Conservation (phyloP, 805 yeast species). For the Babjeviella inositovora region DNA sequence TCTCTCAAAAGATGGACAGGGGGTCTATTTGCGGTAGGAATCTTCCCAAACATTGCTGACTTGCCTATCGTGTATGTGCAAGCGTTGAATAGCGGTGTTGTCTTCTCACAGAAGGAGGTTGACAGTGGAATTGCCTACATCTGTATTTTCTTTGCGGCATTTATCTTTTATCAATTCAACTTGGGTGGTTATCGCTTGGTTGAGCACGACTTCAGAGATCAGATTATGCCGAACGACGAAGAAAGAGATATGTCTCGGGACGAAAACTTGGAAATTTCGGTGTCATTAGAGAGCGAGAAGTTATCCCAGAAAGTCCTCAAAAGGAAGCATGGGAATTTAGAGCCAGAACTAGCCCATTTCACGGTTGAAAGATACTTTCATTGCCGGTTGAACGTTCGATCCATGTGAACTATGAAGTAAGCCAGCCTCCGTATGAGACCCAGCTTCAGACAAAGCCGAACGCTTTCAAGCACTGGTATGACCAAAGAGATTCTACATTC, state of each 20-base stretch:
- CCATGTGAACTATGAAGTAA: too few relatives aligned
- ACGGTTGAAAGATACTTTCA: too few relatives aligned
- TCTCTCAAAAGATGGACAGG: slow-evolving; percentile 66
- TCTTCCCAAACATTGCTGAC: slow-evolving; percentile 69
- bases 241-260: slow-evolving; percentile 9
- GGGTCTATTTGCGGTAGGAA: slow-evolving; percentile 56
- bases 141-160: slow-evolving; percentile 59
- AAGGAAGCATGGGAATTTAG: too few relatives aligned
- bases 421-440: too few relatives aligned
- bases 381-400: too few relatives aligned
- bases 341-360: too few relatives aligned
- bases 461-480: too few relatives aligned
- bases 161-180: slow-evolving; percentile 54
- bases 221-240: slow-evolving; percentile 5
- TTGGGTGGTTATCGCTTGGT: slow-evolving; percentile 60
- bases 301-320: too few relatives aligned
- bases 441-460: too few relatives aligned
- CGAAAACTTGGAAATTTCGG: too few relatives aligned
- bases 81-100: slow-evolving; percentile 48
- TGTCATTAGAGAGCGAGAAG: too few relatives aligned
- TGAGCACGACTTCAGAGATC: slow-evolving; percentile 46
- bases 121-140: slow-evolving; percentile 72
- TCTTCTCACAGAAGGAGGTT: slow-evolving; percentile 43
- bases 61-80: slow-evolving; percentile 75
- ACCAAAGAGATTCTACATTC: too few relatives aligned